Base-by-base conservation (phyloP, 2,329 filamentous ascomycete genomes). In the Gaeumannomyces tritici region DNA sequence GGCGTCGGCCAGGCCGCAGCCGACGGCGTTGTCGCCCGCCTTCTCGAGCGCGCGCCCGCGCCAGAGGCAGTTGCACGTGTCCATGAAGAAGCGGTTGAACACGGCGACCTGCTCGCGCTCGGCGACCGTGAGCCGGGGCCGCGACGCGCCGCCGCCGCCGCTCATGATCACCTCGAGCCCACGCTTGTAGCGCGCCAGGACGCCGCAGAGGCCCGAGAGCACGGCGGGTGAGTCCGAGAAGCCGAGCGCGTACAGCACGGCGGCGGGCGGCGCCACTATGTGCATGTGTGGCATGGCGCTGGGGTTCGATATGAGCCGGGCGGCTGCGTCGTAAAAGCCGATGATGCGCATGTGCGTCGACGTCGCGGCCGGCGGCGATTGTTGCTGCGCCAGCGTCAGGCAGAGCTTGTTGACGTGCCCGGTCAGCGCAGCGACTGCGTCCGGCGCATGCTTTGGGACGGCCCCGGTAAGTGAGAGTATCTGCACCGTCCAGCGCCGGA, bases 21-120 rank as follows among this genome's bases (percentile, higher is more conserved):
- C 85, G 61, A 80, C 78, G 2, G 84, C 79, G 68, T 86, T 86
- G n/a, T 81, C 75, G 66, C 93, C 89, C 1, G 78, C 77, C 15
- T 76, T 76, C 63, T 84, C 84, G 64, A 96, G 88, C 1, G 88
- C 91, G 15, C 87, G 84, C 27, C 84, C 83, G 11, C 90, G 84
- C 91, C 91, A 96, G 58, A 95, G 73, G 60, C 89, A 85, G 71
- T 96, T 96, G 77, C 90, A 93, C 35, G 92, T 82, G 70, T 96
- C 91, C 85, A 95, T 93, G 35, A 96, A 81, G 71, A 89, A 92
- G 27, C 88, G 88, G 71, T 96, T 96, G 76, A 95, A 93, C 28
- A 82, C 76, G 66, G 85, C 83, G 55, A 91, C 83, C 62, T 88
- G 83, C 35, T 79, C 75, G 55, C 83, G 79, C 31, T 85, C 79